Percentiles rank a stretch among this genome's conserved stretches.
phyloP scores from a whole-genome alignment of 768 basidiomycete species.

The Wakefieldia striispora region DNA sequence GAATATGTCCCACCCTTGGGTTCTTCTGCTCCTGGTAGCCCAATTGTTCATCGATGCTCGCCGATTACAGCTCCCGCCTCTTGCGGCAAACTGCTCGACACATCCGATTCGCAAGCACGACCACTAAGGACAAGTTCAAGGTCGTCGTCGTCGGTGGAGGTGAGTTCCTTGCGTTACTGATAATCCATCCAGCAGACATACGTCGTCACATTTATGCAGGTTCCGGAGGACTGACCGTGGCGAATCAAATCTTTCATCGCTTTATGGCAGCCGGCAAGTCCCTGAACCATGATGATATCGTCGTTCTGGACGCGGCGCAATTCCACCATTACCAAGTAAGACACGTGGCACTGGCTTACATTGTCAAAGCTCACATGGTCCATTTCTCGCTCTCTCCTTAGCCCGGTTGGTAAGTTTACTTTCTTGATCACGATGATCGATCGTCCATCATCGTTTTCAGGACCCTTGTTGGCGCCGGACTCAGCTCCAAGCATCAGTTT shows the following conservation, averaged over 20 bases:
- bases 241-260: conserved; percentile 83
- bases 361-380: conserved; percentile 1
- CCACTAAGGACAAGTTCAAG: conserved; percentile 60
- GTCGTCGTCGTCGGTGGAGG: conserved; percentile 88
- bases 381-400: conserved; percentile 27
- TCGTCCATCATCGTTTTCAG: conserved; percentile 37
- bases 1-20: not conserved
- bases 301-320: conserved; percentile 77
- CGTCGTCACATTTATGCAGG: conserved; percentile 42
- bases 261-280: conserved; percentile 70
- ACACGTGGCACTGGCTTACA: not conserved
- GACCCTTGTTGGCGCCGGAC: conserved; percentile 92
- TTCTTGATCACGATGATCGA: not conserved
- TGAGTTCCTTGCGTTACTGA: conserved; percentile 27
- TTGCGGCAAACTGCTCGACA: conserved; percentile 5
- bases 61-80: conserved; percentile 3
- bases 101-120: conserved; percentile 25
- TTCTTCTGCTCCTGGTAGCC: not conserved
- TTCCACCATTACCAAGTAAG: conserved; percentile 83
- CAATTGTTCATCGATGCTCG: conserved; percentile 4
- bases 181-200: too few relatives aligned
- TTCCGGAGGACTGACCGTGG: conserved; percentile 76
- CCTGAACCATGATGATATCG: conserved; percentile 74
- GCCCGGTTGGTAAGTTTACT: conserved; percentile 78
- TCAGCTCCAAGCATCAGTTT: conserved; percentile 68